A percentile compares a stretch with the other conserved stretches of the same genome.
Evolutionary conservation across 106 monocot genomes (phyloP).

Genomic region (Dendrobium huoshanense): DNA sequence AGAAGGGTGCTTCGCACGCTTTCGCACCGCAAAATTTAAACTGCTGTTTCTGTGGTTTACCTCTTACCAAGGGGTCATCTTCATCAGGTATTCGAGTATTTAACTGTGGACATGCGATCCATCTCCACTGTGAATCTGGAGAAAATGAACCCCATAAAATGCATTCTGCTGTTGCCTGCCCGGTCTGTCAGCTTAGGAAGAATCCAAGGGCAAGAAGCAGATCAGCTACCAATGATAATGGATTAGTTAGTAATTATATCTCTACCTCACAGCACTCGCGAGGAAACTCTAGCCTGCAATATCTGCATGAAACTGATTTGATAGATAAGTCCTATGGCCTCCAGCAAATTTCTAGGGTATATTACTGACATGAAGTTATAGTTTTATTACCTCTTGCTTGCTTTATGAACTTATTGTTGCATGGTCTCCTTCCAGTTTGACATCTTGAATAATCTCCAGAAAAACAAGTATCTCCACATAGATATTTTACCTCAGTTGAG

Average conservation of each 20-base stretch:
- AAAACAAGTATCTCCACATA: constrained; percentile 36
- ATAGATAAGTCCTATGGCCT: constrained; percentile 51
- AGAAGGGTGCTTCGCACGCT: constrained; percentile 85
- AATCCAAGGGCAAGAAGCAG: constrained; percentile 34
- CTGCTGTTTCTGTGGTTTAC: constrained; percentile 76
- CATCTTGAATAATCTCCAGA: constrained; percentile 76
- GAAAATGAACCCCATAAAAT: constrained; percentile 30
- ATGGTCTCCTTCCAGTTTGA: constrained; percentile 63
- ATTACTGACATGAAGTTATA: not conserved
- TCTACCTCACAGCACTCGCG: constrained; percentile 16
- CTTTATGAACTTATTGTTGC: not conserved
- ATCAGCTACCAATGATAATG: constrained; percentile 40
- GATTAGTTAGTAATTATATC: constrained; percentile 26
- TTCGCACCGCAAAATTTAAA: constrained; percentile 53
- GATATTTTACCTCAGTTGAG: constrained; percentile 61
- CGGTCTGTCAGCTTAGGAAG: constrained; percentile 65
- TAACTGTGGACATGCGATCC: constrained; percentile 87
- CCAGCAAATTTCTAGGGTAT: constrained; percentile 76
- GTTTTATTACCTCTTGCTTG: not conserved
- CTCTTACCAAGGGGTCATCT: constrained; percentile 57
- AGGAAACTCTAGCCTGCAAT: constrained; percentile 25
- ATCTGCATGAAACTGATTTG: constrained; percentile 56
- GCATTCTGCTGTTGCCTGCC: constrained; percentile 37
- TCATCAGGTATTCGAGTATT: constrained; percentile 55
- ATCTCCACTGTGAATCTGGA: constrained; percentile 84